Base-by-base conservation (phyloP, 2,329 filamentous ascomycete genomes). In the Fusarium domesticum region DNA sequence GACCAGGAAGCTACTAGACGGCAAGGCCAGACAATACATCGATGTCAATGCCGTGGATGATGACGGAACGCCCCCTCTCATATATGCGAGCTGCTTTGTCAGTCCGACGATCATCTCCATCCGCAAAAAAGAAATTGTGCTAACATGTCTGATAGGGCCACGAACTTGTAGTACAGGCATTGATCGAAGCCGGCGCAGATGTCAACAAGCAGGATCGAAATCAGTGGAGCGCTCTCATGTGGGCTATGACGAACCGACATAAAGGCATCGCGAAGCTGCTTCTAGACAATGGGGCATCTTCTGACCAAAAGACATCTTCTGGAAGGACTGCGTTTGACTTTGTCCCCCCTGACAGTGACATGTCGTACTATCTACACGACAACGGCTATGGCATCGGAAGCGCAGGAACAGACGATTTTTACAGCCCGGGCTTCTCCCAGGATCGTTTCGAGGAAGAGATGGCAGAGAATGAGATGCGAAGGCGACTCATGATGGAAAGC, bases 401-500 rank as follows among this genome's bases (percentile, higher is more conserved):
- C 52, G 87, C 81, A 33, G 88, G 88, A 6, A 78, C 78, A 6
- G 89, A 95, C 59, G 93, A 98, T 67, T 98, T 96, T 62, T 98
- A 98, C 54, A 90, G 86, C 56, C 84, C 88, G 1, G 93, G 93
- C 0, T 88, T 97, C 62, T 89, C 87, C 0, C 89, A 97, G 64
- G 91, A 96, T 64, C 83, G 85, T 16, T 97, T 98, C 52, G 93
- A 98, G 67, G 92, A 97, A 64, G 93, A 98, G 65, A 85, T 97
- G 78, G 91, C 91, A 3, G 93, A 98, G 66, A 96, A 89, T 57
- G 93, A 97, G 67, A 83, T 96, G 80, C 89, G 92, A 63, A 81
- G 92, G 52, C 82, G 93, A 23, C 91, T 98, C 84, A 96, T 98
- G 90, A 96, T 97, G 92, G 93, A 98, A 65, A 98, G 93, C 62